phyloP scores from a whole-genome alignment of 2,329 filamentous ascomycete genomes.

The Pseudogymnoascus pannorum region DNA sequence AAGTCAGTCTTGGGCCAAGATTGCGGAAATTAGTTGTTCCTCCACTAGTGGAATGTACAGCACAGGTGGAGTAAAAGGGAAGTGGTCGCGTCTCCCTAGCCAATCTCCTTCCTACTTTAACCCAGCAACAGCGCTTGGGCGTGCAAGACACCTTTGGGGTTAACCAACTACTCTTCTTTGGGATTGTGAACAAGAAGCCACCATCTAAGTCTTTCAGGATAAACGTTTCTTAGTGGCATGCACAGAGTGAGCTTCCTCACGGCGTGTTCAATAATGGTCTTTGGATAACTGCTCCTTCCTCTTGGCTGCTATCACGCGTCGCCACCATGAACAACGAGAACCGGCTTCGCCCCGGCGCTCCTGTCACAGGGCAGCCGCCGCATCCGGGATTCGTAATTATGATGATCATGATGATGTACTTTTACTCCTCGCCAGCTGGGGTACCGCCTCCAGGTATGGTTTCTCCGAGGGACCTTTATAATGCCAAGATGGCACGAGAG shows the following conservation, averaged over 20 bases:
- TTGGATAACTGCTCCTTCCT: background rate
- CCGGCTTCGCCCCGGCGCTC: background rate
- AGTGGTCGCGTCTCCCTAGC: background rate
- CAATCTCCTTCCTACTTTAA: background rate
- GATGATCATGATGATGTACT: conserved; percentile 27
- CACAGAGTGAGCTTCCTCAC: background rate
- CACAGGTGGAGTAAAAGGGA: background rate
- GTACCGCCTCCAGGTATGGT: conserved; percentile 33
- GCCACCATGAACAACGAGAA: conserved; percentile 7
- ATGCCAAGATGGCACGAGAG: conserved; percentile 44
- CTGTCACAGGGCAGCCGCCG: conserved; percentile 1
- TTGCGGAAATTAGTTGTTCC: background rate
- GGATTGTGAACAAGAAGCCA: background rate
- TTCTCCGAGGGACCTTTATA: conserved; percentile 35
- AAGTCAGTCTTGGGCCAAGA: background rate
- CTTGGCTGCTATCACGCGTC: conserved; percentile 5
- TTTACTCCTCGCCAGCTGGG: conserved; percentile 24
- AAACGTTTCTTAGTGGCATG: background rate
- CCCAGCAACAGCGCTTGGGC: background rate
- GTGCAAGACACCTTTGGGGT: background rate
- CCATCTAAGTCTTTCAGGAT: background rate
- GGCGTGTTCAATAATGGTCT: conserved; percentile 3
- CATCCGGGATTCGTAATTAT: conserved; percentile 21
- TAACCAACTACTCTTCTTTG: background rate
- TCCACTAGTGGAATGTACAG: background rate